Evolutionary conservation across 768 basidiomycete species (phyloP).

Genomic region (Lepiota subincarnata): DNA sequence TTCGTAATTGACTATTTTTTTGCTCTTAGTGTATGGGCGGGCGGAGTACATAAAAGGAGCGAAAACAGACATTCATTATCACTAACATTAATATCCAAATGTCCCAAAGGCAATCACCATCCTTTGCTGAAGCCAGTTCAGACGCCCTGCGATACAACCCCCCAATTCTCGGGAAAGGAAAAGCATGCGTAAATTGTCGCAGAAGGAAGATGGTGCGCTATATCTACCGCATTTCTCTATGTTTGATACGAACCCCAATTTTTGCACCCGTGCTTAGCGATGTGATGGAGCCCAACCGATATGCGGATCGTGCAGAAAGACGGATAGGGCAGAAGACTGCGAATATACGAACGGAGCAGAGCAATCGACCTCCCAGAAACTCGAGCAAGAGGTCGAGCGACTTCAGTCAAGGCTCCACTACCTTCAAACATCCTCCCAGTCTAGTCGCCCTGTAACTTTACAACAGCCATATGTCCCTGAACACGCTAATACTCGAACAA

Average conservation of each 20-base stretch:
- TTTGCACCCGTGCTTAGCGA: slow-evolving; percentile 30
- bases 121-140: not conserved
- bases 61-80: not conserved
- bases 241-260: no score
- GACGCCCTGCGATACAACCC: not conserved
- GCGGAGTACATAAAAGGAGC: not conserved
- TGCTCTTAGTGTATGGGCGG: not conserved
- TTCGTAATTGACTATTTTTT: not conserved
- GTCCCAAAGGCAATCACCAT: not conserved
- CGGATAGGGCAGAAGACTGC: slow-evolving; percentile 50
- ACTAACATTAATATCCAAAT: not conserved
- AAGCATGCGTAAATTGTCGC: slow-evolving; percentile 11
- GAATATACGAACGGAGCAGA: slow-evolving; percentile 50
- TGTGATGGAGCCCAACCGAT: slow-evolving; percentile 53
- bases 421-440: slow-evolving; percentile 27
- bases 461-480: slow-evolving; percentile 30
- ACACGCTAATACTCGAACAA: not conserved
- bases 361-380: slow-evolving; percentile 41
- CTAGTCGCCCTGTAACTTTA: slow-evolving; percentile 24
- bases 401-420: slow-evolving; percentile 45
- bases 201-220: slow-evolving; percentile 10
- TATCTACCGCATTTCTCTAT: not conserved
- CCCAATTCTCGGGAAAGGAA: slow-evolving; percentile 10
- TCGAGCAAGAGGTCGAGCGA: slow-evolving; percentile 48
- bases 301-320: slow-evolving; percentile 47